Conservation (phyloP, 768 basidiomycete species). For the Psilocybe azurescens region DNA sequence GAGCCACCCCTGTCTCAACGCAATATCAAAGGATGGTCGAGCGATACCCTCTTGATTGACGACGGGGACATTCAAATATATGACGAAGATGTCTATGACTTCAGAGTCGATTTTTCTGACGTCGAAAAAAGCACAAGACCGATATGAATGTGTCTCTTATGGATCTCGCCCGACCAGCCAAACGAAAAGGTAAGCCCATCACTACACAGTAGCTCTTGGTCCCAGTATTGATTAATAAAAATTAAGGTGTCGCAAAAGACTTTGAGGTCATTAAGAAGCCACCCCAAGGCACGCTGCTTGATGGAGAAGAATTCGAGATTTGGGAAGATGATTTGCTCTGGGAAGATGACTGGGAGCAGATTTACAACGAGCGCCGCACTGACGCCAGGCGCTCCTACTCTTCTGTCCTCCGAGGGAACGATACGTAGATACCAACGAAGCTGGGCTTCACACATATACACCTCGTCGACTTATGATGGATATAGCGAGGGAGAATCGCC, state of each 20-base stretch:
- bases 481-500: not conserved
- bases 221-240: too few species aligned
- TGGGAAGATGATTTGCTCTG: conserved; percentile 28
- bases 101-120: conserved; percentile 20
- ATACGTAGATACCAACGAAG: not conserved
- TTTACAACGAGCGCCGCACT: conserved; percentile 25
- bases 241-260: conserved; percentile 31
- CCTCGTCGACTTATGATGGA: not conserved
- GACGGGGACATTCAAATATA: conserved; percentile 21
- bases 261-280: conserved; percentile 28
- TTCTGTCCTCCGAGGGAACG: conserved; percentile 22
- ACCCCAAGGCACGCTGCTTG: conserved; percentile 24
- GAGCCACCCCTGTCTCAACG: conserved; percentile 26
- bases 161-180: conserved; percentile 38
- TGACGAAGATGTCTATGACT: conserved; percentile 26
- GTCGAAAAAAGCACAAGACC: conserved; percentile 8
- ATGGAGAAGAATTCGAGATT: conserved; percentile 23
- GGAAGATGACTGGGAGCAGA: conserved; percentile 30
- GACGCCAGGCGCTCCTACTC: conserved; percentile 22
- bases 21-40: conserved; percentile 25
- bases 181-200: conserved; percentile 29
- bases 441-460: not conserved
- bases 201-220: too few species aligned
- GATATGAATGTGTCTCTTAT: conserved; percentile 29
- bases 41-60: conserved; percentile 29